Base-by-base conservation (phyloP, 805 yeast genomes). In the Metschnikowia rubicola region DNA sequence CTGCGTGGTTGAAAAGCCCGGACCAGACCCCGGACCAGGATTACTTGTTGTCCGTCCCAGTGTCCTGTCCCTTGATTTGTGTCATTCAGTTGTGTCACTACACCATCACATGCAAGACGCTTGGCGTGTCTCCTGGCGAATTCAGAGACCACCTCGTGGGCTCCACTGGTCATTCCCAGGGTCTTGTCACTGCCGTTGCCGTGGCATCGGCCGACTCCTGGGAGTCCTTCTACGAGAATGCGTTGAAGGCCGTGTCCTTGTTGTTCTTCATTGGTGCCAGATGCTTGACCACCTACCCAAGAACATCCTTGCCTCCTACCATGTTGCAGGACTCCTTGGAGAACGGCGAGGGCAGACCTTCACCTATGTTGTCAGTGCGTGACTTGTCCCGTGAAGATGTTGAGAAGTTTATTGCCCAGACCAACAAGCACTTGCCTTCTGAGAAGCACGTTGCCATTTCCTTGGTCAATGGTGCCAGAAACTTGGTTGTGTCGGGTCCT, bases 1-100 rank as follows among this genome's bases (percentile, higher is more conserved):
- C 90, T 60, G 75, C 79, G 47, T 94, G 99, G 99, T 83, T 94
- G 60, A 81, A 81, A 56, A 75, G 80, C 58, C 90, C 94, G 52
- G 90, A 86, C 61, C 76, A 82, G 60, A 88, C 96, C 43, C 99
- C 99, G 49, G 88, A 88, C 62, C 81, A 75, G 59, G 96, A 90
- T 66, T 91, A 91, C 65, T 75, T 94, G 56, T 77, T 94, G 58
- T 83, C 88, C 19, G 96, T 92, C 41, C 97, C 98, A 47, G 89
- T 94, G 37, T 86, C 96, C 30, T 92, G 97, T 69, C 99, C 99
- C n/a, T 78, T 92, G 63, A 94, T 94, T 63, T 94, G 97, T 73
- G 86, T 91, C 46, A 90, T 92, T 64, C 99, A 94, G 74, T 78
- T 94, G 63, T 86, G 92, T 58, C 97, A 94, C 74, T 92, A 85